Evolutionary conservation across 441 rosid genomes (phyloP).

Genomic region (Croton setiger): DNA sequence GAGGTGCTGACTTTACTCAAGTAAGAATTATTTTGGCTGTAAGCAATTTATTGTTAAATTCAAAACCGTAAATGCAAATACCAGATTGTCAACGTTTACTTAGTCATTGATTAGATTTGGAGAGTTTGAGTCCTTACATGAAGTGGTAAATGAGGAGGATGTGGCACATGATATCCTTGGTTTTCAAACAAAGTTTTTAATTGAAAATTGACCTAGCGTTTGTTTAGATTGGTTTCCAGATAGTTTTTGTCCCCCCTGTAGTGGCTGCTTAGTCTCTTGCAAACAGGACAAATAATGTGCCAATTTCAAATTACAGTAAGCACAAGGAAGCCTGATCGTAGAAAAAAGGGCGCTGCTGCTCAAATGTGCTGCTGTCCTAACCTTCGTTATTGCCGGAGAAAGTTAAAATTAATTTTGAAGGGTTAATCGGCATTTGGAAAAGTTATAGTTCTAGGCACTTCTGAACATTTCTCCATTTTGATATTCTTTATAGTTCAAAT

Average conservation of each 20-base stretch:
- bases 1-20: slow-evolving; percentile 62
- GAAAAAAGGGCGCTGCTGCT: background rate
- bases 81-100: background rate
- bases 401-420: slow-evolving; percentile 1
- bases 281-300: background rate
- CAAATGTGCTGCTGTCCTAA: background rate
- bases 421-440: background rate
- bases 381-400: background rate
- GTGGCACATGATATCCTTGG: background rate
- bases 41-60: slow-evolving; percentile 3
- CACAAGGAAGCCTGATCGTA: background rate
- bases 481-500: slow-evolving; percentile 9
- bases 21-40: slow-evolving; percentile 39
- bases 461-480: background rate
- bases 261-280: background rate
- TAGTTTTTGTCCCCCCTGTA: background rate
- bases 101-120: background rate
- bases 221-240: background rate
- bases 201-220: background rate
- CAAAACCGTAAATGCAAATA: background rate
- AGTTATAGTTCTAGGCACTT: background rate
- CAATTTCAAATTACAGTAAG: background rate
- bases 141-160: background rate
- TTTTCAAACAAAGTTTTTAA: background rate
- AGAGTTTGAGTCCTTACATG: slow-evolving; percentile 6